Evolutionary conservation across 257 asterid species (phyloP).

Genomic region (Phtheirospermum japonicum): DNA sequence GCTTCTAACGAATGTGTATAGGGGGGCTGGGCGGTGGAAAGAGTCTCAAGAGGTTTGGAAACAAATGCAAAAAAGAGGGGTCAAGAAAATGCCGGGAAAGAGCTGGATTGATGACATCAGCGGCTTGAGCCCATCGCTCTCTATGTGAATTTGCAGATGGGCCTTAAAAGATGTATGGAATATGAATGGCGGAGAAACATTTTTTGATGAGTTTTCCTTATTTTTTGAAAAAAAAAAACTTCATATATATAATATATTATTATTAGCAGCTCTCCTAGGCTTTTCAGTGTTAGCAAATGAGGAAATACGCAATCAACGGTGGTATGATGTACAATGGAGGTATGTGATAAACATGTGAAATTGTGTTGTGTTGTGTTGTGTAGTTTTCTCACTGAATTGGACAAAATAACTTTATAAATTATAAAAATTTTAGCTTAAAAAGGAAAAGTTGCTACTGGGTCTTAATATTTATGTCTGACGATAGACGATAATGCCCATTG

Average conservation of each 20-base stretch:
- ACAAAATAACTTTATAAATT: too few relatives aligned
- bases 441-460: too few relatives aligned
- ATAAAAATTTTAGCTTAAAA: too few relatives aligned
- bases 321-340: too few relatives aligned
- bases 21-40: slow-evolving; percentile 71
- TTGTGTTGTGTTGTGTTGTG: too few relatives aligned
- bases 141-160: background rate
- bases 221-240: too few relatives aligned
- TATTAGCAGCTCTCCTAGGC: too few relatives aligned
- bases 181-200: background rate
- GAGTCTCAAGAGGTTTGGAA: slow-evolving; percentile 66
- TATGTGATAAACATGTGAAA: too few relatives aligned
- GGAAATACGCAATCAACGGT: too few relatives aligned
- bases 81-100: slow-evolving; percentile 65
- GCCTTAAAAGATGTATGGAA: slow-evolving; percentile 15
- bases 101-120: slow-evolving; percentile 66
- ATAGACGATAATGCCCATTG: background rate
- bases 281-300: too few relatives aligned
- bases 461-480: background rate
- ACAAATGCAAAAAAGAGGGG: slow-evolving; percentile 56
- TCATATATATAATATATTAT: too few relatives aligned
- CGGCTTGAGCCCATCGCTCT: slow-evolving; percentile 25
- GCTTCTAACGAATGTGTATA: slow-evolving; percentile 67
- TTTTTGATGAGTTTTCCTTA: background rate
- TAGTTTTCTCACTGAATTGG: too few relatives aligned